phyloP scores from a whole-genome alignment of 352 stramenopile species.

The Globisporangium splendens region DNA sequence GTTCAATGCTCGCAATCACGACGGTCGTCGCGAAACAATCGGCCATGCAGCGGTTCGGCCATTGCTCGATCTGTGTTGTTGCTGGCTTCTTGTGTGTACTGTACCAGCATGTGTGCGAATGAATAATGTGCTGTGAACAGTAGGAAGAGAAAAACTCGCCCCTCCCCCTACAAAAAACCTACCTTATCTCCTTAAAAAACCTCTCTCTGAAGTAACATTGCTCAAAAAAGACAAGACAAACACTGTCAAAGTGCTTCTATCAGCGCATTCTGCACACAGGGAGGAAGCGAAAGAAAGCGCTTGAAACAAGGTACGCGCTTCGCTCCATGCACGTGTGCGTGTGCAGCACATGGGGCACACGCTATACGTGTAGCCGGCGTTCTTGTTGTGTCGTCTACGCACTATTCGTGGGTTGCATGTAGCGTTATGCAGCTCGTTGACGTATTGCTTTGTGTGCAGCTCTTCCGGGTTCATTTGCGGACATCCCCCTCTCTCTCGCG shows the following conservation, averaged over 20 bases:
- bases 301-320: neutral
- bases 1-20: no score
- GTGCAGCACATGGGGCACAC: no score
- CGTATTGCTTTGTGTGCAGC: neutral
- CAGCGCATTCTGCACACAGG: slow-evolving; percentile 3
- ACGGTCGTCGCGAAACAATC: neutral
- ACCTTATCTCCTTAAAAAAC: neutral
- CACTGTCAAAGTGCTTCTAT: no score
- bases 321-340: neutral
- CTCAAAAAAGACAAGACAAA: slow-evolving; percentile 4
- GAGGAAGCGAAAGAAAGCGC: slow-evolving; percentile 8
- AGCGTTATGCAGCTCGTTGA: neutral
- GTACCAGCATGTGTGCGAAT: no score
- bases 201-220: slow-evolving; percentile 4
- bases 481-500: neutral
- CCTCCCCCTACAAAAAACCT: slow-evolving; percentile 1
- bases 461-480: slow-evolving; percentile 6
- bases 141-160: no score
- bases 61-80: no score
- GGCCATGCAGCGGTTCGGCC: no score
- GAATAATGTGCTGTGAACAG: no score
- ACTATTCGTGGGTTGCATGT: neutral
- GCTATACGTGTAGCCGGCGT: neutral
- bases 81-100: no score
- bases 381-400: neutral